These are phyloP conservation scores for Epichloe gansuensis DNA, from an alignment of 2,329 filamentous ascomycete genomes.

Conservation along the genomic window DNA sequence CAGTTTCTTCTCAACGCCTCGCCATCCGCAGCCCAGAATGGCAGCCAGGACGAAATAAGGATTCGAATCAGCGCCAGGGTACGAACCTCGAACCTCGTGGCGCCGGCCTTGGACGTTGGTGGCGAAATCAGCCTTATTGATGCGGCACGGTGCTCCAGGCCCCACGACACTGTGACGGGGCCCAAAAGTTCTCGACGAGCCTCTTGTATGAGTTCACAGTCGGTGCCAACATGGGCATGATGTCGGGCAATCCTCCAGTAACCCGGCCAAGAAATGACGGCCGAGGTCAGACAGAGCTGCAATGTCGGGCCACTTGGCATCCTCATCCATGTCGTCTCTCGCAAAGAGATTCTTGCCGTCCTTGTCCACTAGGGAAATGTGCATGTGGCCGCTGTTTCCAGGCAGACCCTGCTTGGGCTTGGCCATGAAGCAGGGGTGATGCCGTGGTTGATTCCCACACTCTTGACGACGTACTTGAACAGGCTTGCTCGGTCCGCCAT, in stretches of 20 bases:
- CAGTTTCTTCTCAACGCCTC: constrained; percentile 85
- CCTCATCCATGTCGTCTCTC: constrained; percentile 57
- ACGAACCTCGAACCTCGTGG: constrained; percentile 84
- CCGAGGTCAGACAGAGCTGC: constrained; percentile 76
- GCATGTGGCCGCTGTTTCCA: constrained; percentile 92
- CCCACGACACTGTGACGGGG: constrained; percentile 94
- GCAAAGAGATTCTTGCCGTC: constrained; percentile 76
- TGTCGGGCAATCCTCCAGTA: constrained; percentile 77
- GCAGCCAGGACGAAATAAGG: constrained; percentile 78
- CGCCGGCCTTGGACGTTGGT: constrained; percentile 70
- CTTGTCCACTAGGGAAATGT: constrained; percentile 74
- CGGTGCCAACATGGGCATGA: constrained; percentile 91
- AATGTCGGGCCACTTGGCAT: constrained; percentile 63
- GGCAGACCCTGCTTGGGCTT: constrained; percentile 86
- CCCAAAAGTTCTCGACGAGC: constrained; percentile 98
- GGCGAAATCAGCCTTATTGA: constrained; percentile 84
- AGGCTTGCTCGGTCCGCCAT: constrained; percentile 89
- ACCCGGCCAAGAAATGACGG: constrained; percentile 81
- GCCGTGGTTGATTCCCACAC: constrained; percentile 71
- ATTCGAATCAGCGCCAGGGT: constrained; percentile 91
- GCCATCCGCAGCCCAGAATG: constrained; percentile 77
- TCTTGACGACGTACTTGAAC: constrained; percentile 94
- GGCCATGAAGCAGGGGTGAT: constrained; percentile 98
- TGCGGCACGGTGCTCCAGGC: constrained; percentile 85
- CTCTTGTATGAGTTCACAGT: constrained; percentile 98